Percentiles rank a stretch among this genome's conserved stretches.
Conservation (phyloP, 2,329 filamentous ascomycete species). For the Capronia epimyces region DNA sequence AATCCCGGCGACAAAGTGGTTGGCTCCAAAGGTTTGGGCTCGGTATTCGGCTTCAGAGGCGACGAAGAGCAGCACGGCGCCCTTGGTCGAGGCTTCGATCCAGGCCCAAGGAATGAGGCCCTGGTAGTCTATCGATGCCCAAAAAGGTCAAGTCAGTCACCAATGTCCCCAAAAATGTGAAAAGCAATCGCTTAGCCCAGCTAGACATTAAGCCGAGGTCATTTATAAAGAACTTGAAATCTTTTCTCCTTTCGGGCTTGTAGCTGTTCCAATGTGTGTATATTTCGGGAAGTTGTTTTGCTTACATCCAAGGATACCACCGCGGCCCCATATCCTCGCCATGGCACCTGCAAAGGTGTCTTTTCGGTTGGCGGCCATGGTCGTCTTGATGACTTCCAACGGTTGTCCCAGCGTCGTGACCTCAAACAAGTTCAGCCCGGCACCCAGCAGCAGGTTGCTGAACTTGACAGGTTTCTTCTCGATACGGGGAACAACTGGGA, state of each 20-base stretch:
- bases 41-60: conserved; percentile 97
- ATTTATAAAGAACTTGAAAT: too few species aligned
- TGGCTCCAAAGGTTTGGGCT: conserved; percentile 74
- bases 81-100: conserved; percentile 99
- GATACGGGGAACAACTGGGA: conserved; percentile 44
- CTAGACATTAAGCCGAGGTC: background rate
- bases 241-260: too few species aligned
- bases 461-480: conserved; percentile 99
- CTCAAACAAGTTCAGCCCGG: conserved; percentile 93
- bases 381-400: conserved; percentile 98
- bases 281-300: conserved; percentile 27
- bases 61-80: conserved; percentile 97
- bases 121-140: conserved; percentile 72
- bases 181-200: background rate
- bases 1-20: conserved; percentile 84
- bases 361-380: conserved; percentile 93
- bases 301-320: conserved; percentile 91
- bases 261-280: too few species aligned
- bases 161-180: background rate
- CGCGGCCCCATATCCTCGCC: conserved; percentile 83
- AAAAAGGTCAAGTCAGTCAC: background rate
- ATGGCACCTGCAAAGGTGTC: conserved; percentile 81
- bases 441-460: conserved; percentile 93
- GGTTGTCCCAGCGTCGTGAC: conserved; percentile 71
- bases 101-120: conserved; percentile 99